These are phyloP conservation scores for Anacardium occidentale DNA, from an alignment of 345 rosid genomes.

Conservation along the genomic window DNA sequence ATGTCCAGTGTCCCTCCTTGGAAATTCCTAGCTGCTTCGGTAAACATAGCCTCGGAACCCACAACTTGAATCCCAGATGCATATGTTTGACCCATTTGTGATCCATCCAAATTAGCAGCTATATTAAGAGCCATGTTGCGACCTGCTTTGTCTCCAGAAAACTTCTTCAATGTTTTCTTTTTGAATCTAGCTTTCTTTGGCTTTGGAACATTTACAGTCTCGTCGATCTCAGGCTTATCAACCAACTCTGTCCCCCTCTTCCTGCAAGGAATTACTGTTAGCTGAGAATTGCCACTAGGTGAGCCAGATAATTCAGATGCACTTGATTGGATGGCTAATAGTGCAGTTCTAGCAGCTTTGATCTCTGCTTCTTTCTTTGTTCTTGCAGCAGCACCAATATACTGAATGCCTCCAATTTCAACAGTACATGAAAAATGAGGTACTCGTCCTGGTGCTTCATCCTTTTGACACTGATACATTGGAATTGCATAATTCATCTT, in stretches of 20 bases:
- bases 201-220: slow-evolving; percentile 44
- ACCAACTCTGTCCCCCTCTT: slow-evolving; percentile 51
- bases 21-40: slow-evolving; percentile 9
- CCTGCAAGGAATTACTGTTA: slow-evolving; percentile 72
- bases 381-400: slow-evolving; percentile 70
- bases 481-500: slow-evolving; percentile 93
- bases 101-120: slow-evolving; percentile 6
- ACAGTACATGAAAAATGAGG: slow-evolving; percentile 55
- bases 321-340: slow-evolving; percentile 61
- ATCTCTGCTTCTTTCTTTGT: slow-evolving; percentile 86
- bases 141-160: slow-evolving; percentile 5
- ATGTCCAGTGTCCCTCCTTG: slow-evolving; percentile 15
- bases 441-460: slow-evolving; percentile 41
- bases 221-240: slow-evolving; percentile 35
- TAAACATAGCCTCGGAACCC: slow-evolving; percentile 4
- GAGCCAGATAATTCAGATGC: slow-evolving; percentile 33
- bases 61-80: slow-evolving; percentile 17
- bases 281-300: slow-evolving; percentile 36
- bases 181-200: slow-evolving; percentile 57
- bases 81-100: slow-evolving; percentile 20
- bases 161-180: slow-evolving; percentile 42
- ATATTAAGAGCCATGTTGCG: not conserved
- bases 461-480: slow-evolving; percentile 51
- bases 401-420: slow-evolving; percentile 80
- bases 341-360: slow-evolving; percentile 91